Evolutionary conservation across 1,139 yeast species (phyloP), one percentile per base, ranked within the genome.

Genomic region (Casaregolazyma suthepensis): DNA sequence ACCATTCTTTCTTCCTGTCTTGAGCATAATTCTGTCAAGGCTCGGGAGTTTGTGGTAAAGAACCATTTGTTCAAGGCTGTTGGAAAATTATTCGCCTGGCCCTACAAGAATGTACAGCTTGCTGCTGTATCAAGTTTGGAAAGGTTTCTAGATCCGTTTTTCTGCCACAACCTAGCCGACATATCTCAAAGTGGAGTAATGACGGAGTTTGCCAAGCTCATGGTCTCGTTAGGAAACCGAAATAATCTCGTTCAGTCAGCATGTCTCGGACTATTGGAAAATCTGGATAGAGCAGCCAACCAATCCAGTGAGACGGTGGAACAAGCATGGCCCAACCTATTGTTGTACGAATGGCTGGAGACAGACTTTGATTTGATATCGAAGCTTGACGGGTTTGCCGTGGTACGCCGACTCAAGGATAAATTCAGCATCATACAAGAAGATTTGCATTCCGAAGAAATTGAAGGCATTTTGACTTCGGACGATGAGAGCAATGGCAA

Each of bases 161-260:
- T 87, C 68, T 79, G 77, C 47, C 73, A 73, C 44, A 20, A 49
- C 35, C 43, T 43, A 6, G 45, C 46, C 3, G 38, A 37, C 17
- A 19, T 49, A 20, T 42, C 43, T 26, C 47, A 49, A 20, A 43
- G 48, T 12, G 47, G 52, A 17, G 45, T 49, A 6, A 15, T 49
- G 37, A 22, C 37, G n/a, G 77, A 85, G 59, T 67, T 67, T 1
- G 72, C 82, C 53, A 74, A 87, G 57, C 69, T 71, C 19, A 75
- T 73, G n/a, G 78, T 81, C 18, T 43, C 37, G 2, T 20, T 49
- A 22, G 74, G 78, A 19, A 71, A 75, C 43, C 71, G 72, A 46
- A 82, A 85, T 64, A 86, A 83, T 63, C 72, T 91, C 56, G 78
- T 87, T 1, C 87, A 82, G 63, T 88, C 96, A 0, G 78, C 94